These are phyloP conservation scores for Ceratorhiza oryzae-sativae DNA, from an alignment of 1,284 basidiomycete genomes.

Conservation along the genomic window DNA sequence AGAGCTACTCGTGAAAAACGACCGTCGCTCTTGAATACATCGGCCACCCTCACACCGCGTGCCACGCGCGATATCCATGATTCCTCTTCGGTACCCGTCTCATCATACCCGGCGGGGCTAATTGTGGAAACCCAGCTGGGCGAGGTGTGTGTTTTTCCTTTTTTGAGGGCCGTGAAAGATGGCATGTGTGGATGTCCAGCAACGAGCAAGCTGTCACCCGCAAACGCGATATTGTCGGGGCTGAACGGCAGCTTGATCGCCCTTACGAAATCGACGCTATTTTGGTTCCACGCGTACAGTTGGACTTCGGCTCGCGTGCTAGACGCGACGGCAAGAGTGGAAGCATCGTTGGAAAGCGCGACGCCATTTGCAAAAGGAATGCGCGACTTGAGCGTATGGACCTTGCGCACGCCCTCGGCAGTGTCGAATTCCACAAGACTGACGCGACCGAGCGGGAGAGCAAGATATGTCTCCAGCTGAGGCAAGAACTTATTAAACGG, in stretches of 20 bases:
- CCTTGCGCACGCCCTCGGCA: background rate
- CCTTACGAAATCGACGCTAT: conserved; percentile 52
- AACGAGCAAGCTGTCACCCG: conserved; percentile 58
- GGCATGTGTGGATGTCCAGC: conserved; percentile 71
- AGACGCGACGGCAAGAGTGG: conserved; percentile 63
- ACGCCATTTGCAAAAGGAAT: conserved; percentile 74
- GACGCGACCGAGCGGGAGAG: conserved; percentile 65
- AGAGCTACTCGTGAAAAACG: conserved; percentile 30
- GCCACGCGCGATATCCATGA: conserved; percentile 52
- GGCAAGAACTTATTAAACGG: conserved; percentile 59
- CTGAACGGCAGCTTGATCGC: conserved; percentile 63
- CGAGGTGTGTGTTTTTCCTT: conserved; percentile 53
- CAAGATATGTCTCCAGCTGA: conserved; percentile 61
- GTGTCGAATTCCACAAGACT: conserved; percentile 50
- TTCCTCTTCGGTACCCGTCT: conserved; percentile 38
- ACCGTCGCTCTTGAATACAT: conserved; percentile 34
- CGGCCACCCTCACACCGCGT: conserved; percentile 42
- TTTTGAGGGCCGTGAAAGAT: conserved; percentile 57
- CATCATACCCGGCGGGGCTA: conserved; percentile 39
- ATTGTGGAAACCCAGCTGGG: conserved; percentile 67
- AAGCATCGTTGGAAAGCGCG: conserved; percentile 60
- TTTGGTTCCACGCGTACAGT: conserved; percentile 59
- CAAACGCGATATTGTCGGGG: conserved; percentile 66
- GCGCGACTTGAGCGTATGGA: conserved; percentile 54
- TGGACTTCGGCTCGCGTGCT: conserved; percentile 58